Base-by-base conservation (phyloP, 1,284 basidiomycete genomes). In the Chalciporus sp. region DNA sequence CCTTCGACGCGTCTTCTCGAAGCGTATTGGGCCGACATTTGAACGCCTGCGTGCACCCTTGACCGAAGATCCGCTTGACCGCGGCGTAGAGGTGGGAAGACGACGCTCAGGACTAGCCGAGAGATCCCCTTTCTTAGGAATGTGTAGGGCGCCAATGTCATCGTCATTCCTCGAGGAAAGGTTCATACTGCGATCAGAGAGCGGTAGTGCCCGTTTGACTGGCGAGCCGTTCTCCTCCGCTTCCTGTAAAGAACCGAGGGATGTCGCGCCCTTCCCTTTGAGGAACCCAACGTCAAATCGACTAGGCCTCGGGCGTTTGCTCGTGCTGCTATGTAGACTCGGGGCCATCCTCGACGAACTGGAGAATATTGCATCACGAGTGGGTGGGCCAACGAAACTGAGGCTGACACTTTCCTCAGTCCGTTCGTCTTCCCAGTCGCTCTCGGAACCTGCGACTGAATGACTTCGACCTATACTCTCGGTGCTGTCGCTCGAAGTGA, bases 361-460 rank as follows among this genome's bases (percentile, higher is more conserved):
- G 20, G 68, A 57, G 2, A 53, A 26, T 11, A 54, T 57, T 35
- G 62, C 61, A 51, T 68, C 70, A 50, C 58, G 66, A 41, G 65
- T 67, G 14, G 78, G 72, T 29, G 71, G 61, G 37, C 76, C 72
- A 47, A 74, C 64, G 61, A 83, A 72, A 66, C 76, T 81, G 55
- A 81, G 57, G 57, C 76, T 82, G 60, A 86, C 65, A 63, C 85
- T 88, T 45, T 90, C 88, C 14, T 92, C 88, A 2, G 86, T 88
- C 71, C 81, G 85, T 64, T 92, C 91, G 64, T 92, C 91, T 69
- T 93, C 91, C 91, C 91, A 94, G 55, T 93, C 92, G 66, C 86
- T 90, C 62, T 93, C 90, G 3, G 88, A 89, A 7, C 86, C 81
- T 23, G 75, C 76, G 7, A 76, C 64, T 2, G 84, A 82, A 42